A percentile compares a stretch with the other conserved stretches of the same genome.
Conservation (phyloP, 768 basidiomycete genomes). For the Amanita inopinata region DNA sequence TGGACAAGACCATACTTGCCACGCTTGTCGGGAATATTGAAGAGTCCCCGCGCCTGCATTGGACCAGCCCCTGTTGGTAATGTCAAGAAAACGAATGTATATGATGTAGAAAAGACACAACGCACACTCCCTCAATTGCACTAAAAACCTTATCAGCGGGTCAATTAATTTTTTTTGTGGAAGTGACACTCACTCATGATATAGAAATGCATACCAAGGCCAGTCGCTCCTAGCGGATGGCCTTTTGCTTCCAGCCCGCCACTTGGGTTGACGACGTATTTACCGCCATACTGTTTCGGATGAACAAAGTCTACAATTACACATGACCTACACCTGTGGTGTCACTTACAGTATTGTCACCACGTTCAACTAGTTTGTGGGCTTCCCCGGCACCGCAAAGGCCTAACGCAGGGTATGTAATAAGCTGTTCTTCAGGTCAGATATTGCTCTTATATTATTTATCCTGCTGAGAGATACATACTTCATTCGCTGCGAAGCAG, state of each 20-base stretch:
- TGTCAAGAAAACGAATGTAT: not conserved
- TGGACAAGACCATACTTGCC: constrained; percentile 78
- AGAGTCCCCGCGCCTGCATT: constrained; percentile 71
- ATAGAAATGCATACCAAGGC: constrained; percentile 82
- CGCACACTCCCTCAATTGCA: constrained; percentile 69
- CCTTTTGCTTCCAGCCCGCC: constrained; percentile 88
- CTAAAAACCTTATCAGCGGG: constrained; percentile 20
- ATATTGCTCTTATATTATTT: not conserved
- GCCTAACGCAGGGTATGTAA: constrained; percentile 75
- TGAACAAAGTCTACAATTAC: not conserved
- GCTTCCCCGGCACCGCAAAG: constrained; percentile 60
- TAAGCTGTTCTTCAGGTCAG: constrained; percentile 35
- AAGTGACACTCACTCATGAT: constrained; percentile 49
- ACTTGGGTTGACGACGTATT: constrained; percentile 77
- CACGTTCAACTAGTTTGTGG: constrained; percentile 60
- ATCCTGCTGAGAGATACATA: constrained; percentile 22
- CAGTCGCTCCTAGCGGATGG: constrained; percentile 77
- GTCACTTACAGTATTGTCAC: constrained; percentile 64
- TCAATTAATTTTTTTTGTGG: no score
- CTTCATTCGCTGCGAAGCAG: constrained; percentile 80
- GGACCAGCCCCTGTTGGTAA: constrained; percentile 59
- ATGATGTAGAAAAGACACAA: constrained; percentile 7
- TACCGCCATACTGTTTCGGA: constrained; percentile 59
- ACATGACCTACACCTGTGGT: not conserved
- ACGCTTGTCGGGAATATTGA: constrained; percentile 48